Conservation (phyloP, 2,329 filamentous ascomycete genomes). For the Phaeosphaeriaceae sp. region DNA sequence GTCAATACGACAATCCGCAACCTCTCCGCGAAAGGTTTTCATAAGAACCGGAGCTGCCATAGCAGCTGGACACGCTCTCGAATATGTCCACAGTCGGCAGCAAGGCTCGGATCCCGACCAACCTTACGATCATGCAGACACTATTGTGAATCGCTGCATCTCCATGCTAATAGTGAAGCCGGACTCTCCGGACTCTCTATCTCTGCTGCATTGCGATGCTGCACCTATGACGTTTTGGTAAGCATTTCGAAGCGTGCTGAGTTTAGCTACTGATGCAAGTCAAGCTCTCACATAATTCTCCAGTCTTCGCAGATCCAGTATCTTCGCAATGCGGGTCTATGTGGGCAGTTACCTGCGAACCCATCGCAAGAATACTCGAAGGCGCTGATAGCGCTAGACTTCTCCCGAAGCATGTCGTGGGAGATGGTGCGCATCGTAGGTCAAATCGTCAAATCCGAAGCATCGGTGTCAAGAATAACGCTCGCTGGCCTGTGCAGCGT, state of each 20-base stretch:
- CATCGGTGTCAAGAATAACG: slow-evolving; percentile 9
- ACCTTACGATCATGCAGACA: slow-evolving; percentile 12
- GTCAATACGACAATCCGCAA: slow-evolving; percentile 9
- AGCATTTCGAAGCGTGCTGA: neutral
- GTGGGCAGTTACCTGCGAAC: neutral
- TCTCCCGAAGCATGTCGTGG: slow-evolving; percentile 22
- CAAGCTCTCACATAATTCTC: slow-evolving; percentile 15
- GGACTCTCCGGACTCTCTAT: slow-evolving; percentile 6
- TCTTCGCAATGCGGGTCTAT: neutral
- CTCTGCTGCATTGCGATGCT: slow-evolving; percentile 21
- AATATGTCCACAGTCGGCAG: slow-evolving; percentile 9
- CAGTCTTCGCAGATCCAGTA: slow-evolving; percentile 9
- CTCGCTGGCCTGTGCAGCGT: slow-evolving; percentile 22
- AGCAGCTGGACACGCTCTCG: slow-evolving; percentile 11
- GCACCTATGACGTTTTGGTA: slow-evolving; percentile 20
- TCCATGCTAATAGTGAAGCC: slow-evolving; percentile 18
- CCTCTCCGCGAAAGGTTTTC: slow-evolving; percentile 16
- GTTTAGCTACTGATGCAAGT: neutral
- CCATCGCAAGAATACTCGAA: slow-evolving; percentile 6
- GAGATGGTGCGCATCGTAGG: slow-evolving; percentile 18
- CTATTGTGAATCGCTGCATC: slow-evolving; percentile 7
- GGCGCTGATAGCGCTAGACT: slow-evolving; percentile 13
- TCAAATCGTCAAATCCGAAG: slow-evolving; percentile 5
- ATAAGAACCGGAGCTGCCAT: slow-evolving; percentile 15
- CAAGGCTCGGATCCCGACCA: neutral